phyloP scores from a whole-genome alignment of 768 basidiomycete genomes.

The Mycena maculata region DNA sequence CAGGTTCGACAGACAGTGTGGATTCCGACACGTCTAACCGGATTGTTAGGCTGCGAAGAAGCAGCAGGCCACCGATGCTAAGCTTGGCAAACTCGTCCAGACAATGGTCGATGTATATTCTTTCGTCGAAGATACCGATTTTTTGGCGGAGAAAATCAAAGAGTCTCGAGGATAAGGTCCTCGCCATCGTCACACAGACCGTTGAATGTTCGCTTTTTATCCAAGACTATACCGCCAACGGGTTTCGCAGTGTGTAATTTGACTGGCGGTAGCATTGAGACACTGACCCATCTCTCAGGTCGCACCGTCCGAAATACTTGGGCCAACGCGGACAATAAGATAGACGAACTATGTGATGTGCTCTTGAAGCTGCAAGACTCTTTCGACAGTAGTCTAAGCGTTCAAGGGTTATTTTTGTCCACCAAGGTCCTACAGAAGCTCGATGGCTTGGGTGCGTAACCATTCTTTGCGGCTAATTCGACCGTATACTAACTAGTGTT shows the following conservation, averaged over 20 bases:
- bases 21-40: background rate
- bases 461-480: background rate
- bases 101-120: background rate
- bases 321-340: background rate
- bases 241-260: background rate
- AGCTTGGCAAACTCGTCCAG: background rate
- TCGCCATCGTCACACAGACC: slow-evolving; percentile 7
- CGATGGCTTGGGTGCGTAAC: background rate
- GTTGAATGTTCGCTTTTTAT: background rate
- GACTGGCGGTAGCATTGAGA: background rate
- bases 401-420: background rate
- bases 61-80: background rate
- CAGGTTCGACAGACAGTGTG: background rate
- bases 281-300: background rate
- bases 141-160: background rate
- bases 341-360: background rate
- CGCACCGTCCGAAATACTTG: background rate
- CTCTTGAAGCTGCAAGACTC: background rate
- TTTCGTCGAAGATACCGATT: background rate
- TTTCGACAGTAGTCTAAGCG: background rate
- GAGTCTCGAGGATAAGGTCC: slow-evolving; percentile 1
- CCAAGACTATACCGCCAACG: background rate
- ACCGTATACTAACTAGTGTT: too few species aligned
- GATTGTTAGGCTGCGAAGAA: background rate
- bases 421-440: background rate